A percentile compares a stretch with the other conserved stretches of the same genome.
Evolutionary conservation across 768 basidiomycete species (phyloP).

Genomic region (Leccinum boreale): DNA sequence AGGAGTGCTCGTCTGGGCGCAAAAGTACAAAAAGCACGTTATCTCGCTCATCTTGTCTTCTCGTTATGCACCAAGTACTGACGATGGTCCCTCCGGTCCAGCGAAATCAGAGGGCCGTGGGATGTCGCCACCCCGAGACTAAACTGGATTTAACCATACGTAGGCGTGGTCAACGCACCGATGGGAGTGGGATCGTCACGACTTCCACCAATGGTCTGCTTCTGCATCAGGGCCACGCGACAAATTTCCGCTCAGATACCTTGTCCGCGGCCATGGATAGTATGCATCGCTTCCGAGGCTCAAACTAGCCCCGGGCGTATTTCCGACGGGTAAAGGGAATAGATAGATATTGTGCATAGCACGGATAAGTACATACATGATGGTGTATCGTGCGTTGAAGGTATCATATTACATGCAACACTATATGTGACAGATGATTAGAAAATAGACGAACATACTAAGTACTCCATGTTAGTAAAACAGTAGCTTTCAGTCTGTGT

Average conservation of each 20-base stretch:
- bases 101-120: constrained; percentile 89
- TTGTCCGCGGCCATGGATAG: constrained; percentile 25
- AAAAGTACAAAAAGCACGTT: constrained; percentile 81
- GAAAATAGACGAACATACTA: constrained; percentile 30
- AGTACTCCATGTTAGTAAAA: constrained; percentile 29
- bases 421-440: constrained; percentile 34
- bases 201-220: constrained; percentile 21
- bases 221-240: constrained; percentile 14
- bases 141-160: constrained; percentile 36
- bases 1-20: constrained; percentile 76
- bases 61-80: constrained; percentile 9
- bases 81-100: constrained; percentile 31
- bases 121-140: constrained; percentile 80
- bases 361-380: constrained; percentile 6
- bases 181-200: constrained; percentile 28
- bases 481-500: constrained; percentile 25
- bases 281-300: constrained; percentile 1
- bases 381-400: constrained; percentile 25
- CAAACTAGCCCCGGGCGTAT: constrained; percentile 5
- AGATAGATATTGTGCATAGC: constrained; percentile 1
- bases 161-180: constrained; percentile 24
- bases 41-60: constrained; percentile 5
- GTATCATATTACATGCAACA: constrained; percentile 40
- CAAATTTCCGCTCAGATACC: constrained; percentile 25
- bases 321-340: constrained; percentile 11